Conservation (phyloP, 2,329 filamentous ascomycete genomes). For the Stagonosporopsis rhizophila region DNA sequence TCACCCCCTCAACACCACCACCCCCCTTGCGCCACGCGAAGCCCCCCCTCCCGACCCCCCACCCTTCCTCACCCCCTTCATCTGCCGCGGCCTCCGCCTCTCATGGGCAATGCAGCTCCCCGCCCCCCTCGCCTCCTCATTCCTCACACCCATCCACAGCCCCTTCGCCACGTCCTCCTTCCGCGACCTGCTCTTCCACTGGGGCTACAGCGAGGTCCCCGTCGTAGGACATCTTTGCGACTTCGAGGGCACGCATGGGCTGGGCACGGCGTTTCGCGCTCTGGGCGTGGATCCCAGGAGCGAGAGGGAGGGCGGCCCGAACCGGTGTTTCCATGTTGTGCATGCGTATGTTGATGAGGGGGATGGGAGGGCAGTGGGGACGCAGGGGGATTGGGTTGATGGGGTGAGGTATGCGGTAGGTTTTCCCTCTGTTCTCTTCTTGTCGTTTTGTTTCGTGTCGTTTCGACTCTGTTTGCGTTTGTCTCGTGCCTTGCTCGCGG, state of each 20-base stretch:
- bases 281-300: slow-evolving; percentile 16
- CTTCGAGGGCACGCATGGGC: slow-evolving; percentile 1
- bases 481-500: no score
- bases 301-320: slow-evolving; percentile 13
- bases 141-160: slow-evolving; percentile 14
- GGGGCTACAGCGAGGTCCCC: slow-evolving; percentile 15
- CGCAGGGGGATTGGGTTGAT: no score
- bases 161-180: slow-evolving; percentile 13
- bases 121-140: not conserved
- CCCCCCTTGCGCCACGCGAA: no score
- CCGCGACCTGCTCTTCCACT: slow-evolving; percentile 3
- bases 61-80: not conserved
- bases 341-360: no score
- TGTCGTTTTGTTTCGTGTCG: no score
- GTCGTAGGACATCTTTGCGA: slow-evolving; percentile 12
- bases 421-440: no score
- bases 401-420: no score
- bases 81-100: slow-evolving; percentile 13
- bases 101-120: slow-evolving; percentile 6
- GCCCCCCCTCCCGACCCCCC: not conserved
- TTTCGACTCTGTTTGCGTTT: no score
- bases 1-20: no score
- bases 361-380: no score
- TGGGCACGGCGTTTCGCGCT: slow-evolving; percentile 5
- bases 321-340: not conserved